Evolutionary conservation across 352 stramenopile genomes (phyloP), one percentile per base, ranked within the genome.

Genomic region (Halophytophthora polymorphica): DNA sequence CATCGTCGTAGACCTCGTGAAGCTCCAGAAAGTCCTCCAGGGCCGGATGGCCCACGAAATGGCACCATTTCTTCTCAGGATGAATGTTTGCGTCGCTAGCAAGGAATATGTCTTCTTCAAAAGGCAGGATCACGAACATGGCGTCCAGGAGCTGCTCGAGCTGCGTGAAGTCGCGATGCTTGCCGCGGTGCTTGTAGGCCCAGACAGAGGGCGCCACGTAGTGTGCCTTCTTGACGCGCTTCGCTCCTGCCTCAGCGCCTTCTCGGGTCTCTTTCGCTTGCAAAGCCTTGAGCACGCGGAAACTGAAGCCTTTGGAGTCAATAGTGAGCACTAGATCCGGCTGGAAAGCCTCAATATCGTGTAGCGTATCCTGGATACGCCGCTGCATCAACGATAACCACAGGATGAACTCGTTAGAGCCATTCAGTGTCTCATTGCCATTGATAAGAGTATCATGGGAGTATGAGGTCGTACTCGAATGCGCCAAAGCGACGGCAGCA

Each of bases 131-230:
- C 40, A 72, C 69, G 43, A 91, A 86, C 70, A 91, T 83, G 37
- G 57, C 64, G 49, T 91, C 62, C 23, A 91, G 34, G 39, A 89
- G 58, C 10, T 40, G 37, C 12, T 47, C 37, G 21, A 91, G 58
- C 10, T 71, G 59, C 2, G 45, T 38, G 28, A 71, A 77, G 25
- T 76, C 50, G 21, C 55, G 31, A n/a, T 49, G 54, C 35, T 69
- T 57, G 28, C 45, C 22, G 46, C 73, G 69, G 51, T 88, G 69
- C 25, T 70, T 76, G 59, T 88, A 92, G 33, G 81, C 81, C 81
- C 81, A 90, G 14, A 82, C 68, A 1, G 81, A 92, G 11, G 81
- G 81, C 29, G 78, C 75, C n/a, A 92, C 81, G 57, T 86, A 92
- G 50, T 92, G 82, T 29, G 81, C 78, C 41, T 79, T 76, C 52